Conservation (phyloP, 345 rosid genomes). For the Jatropha curcas region DNA sequence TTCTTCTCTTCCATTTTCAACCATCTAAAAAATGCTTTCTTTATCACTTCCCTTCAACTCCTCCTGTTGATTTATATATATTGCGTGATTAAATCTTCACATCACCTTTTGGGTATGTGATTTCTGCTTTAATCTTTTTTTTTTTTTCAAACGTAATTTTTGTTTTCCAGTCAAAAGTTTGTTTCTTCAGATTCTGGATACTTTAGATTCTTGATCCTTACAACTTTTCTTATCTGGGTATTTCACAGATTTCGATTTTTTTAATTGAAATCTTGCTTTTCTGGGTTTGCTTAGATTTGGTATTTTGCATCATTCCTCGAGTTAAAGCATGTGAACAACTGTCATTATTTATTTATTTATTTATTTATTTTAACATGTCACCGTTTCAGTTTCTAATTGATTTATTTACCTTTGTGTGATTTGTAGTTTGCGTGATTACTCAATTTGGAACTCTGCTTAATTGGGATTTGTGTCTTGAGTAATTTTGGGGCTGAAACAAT, state of each 20-base stretch:
- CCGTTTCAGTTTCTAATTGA: neutral
- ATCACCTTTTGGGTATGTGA: constrained; percentile 7
- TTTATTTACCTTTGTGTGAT: constrained; percentile 37
- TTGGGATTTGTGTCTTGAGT: constrained; percentile 18
- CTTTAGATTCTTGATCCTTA: constrained; percentile 20
- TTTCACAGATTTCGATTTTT: constrained; percentile 13
- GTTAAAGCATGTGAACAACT: constrained; percentile 28
- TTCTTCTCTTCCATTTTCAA: constrained; percentile 11
- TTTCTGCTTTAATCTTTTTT: constrained; percentile 12
- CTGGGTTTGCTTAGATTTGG: constrained; percentile 38
- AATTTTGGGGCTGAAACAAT: constrained; percentile 9
- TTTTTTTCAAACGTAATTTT: no score
- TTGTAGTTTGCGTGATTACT: constrained; percentile 54
- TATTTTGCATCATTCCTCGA: constrained; percentile 21
- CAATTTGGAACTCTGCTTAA: constrained; percentile 23
- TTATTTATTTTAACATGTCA: constrained; percentile 5
- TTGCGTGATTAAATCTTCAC: neutral
- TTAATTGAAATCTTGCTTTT: constrained; percentile 18
- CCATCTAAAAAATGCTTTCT: constrained; percentile 6
- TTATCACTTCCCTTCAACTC: constrained; percentile 9
- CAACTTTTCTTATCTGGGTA: constrained; percentile 24
- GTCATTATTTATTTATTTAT: constrained; percentile 22
- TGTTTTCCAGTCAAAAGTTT: constrained; percentile 1
- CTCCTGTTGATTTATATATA: neutral
- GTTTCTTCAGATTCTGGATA: constrained; percentile 16